These are phyloP conservation scores for Heliophila coronopifolia DNA, from an alignment of 441 rosid species.

Conservation along the genomic window DNA sequence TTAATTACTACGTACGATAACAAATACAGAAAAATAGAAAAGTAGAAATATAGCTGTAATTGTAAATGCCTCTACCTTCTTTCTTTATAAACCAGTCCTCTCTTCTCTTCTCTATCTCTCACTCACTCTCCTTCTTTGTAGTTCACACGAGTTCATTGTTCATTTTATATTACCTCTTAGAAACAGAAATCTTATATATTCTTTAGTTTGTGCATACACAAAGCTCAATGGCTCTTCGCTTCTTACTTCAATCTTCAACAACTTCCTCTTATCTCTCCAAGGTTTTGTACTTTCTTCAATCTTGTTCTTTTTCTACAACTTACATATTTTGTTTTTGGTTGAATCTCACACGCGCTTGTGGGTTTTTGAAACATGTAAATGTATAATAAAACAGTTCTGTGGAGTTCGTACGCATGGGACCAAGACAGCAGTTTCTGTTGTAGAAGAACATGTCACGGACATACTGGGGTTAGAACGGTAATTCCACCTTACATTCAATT, in stretches of 20 bases:
- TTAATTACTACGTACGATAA: no score
- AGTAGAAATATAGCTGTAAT: no score
- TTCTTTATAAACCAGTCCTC: neutral
- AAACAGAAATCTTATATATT: conserved; percentile 12
- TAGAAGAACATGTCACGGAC: conserved; percentile 17
- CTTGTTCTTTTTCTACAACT: neutral
- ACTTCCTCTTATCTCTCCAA: conserved; percentile 15
- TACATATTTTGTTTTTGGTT: neutral
- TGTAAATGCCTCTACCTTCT: neutral
- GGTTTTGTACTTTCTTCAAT: conserved; percentile 9
- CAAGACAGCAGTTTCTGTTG: conserved; percentile 24
- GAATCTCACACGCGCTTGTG: neutral
- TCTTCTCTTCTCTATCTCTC: neutral
- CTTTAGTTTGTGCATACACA: neutral
- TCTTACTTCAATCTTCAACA: conserved; percentile 17
- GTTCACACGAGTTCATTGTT: neutral
- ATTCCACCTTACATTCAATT: no score
- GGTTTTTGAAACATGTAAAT: neutral
- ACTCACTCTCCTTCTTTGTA: neutral
- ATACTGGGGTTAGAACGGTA: conserved; percentile 19
- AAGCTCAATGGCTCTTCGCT: conserved; percentile 24
- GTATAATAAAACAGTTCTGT: conserved; percentile 16
- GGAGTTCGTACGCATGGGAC: conserved; percentile 27
- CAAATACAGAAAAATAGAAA: no score
- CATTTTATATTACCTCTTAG: neutral